These are phyloP conservation scores for Scleromitrula shiraiana DNA, from an alignment of 2,329 filamentous ascomycete species.

Conservation along the genomic window DNA sequence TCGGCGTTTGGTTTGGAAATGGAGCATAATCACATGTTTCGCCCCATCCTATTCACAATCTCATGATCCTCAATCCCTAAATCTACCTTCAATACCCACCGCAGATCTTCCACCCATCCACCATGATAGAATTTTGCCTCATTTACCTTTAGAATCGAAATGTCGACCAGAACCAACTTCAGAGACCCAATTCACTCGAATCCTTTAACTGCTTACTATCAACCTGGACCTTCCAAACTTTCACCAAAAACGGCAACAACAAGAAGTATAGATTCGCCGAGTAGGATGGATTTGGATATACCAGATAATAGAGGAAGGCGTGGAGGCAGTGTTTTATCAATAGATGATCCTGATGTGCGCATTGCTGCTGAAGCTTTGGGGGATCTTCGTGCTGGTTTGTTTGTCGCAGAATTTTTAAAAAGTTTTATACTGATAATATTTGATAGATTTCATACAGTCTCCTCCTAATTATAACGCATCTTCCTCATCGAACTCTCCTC, in stretches of 20 bases:
- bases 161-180: constrained; percentile 15
- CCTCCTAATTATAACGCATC: constrained; percentile 35
- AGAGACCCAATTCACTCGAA: constrained; percentile 26
- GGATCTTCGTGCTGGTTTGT: constrained; percentile 63
- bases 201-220: constrained; percentile 29
- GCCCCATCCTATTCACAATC: constrained; percentile 27
- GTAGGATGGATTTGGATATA: constrained; percentile 27
- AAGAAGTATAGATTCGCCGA: constrained; percentile 21
- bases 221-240: constrained; percentile 25
- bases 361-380: constrained; percentile 69
- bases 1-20: constrained; percentile 21
- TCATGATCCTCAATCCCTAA: constrained; percentile 24
- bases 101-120: constrained; percentile 23
- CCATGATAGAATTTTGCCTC: constrained; percentile 28
- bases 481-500: constrained; percentile 30
- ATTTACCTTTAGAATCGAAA: constrained; percentile 19
- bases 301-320: constrained; percentile 23
- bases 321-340: constrained; percentile 30
- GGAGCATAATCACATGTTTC: constrained; percentile 29
- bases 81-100: constrained; percentile 24
- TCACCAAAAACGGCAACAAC: constrained; percentile 22
- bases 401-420: background rate
- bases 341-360: constrained; percentile 60
- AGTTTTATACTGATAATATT: constrained; percentile 9
- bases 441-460: constrained; percentile 57